phyloP scores from a whole-genome alignment of 1,284 basidiomycete genomes.

The Hypsizygus ulmarius region DNA sequence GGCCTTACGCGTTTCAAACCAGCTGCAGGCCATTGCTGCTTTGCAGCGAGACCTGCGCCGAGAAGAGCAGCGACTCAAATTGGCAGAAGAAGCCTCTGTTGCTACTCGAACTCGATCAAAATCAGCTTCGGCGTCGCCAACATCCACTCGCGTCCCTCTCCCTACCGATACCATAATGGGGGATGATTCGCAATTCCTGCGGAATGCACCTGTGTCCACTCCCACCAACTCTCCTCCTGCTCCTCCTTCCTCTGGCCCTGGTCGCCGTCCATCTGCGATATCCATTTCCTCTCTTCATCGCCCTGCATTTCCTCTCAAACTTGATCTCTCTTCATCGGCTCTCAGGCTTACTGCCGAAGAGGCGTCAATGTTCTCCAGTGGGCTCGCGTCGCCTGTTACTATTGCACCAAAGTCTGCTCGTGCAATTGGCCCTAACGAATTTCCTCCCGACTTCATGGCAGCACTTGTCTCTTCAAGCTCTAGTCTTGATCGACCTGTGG shows the following conservation, averaged over 20 bases:
- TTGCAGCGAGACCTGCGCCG: conserved; percentile 63
- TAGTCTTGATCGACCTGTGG: conserved; percentile 28
- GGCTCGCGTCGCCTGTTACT: conserved; percentile 71
- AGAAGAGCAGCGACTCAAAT: conserved; percentile 54
- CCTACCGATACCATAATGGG: conserved; percentile 24
- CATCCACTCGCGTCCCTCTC: conserved; percentile 24
- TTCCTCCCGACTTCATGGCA: conserved; percentile 61
- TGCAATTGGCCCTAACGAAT: conserved; percentile 45
- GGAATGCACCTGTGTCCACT: conserved; percentile 28
- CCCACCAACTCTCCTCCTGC: conserved; percentile 33
- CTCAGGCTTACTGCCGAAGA: conserved; percentile 63
- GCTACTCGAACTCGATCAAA: conserved; percentile 23
- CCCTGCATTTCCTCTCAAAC: conserved; percentile 63
- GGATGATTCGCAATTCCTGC: conserved; percentile 15
- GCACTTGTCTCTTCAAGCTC: conserved; percentile 46
- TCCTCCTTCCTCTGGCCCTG: conserved; percentile 26
- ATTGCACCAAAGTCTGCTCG: conserved; percentile 75
- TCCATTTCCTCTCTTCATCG: conserved; percentile 75
- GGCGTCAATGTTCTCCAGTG: conserved; percentile 50
- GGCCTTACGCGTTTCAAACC: conserved; percentile 1
- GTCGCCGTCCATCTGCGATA: conserved; percentile 68
- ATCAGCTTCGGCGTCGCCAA: conserved; percentile 29
- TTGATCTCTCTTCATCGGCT: conserved; percentile 68
- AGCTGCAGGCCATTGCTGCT: conserved; percentile 69
- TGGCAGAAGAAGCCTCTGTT: conserved; percentile 41